Evolutionary conservation across 352 stramenopile species (phyloP).

Genomic region (Hyaloperonospora brassicae): DNA sequence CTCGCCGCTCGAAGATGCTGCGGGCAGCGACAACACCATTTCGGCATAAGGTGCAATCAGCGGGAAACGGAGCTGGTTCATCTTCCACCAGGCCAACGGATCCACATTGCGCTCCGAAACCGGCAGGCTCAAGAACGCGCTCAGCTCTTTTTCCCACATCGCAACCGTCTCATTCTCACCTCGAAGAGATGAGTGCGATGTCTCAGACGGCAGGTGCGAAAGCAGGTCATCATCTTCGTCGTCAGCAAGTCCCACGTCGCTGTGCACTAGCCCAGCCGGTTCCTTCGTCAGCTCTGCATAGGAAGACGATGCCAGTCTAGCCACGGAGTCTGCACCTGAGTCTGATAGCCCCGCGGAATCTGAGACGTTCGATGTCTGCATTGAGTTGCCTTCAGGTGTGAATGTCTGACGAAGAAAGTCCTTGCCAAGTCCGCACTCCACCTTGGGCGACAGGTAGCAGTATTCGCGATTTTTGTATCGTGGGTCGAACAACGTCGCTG

Average conservation of each 20-base stretch:
- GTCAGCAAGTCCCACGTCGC: constrained; percentile 25
- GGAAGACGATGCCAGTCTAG: constrained; percentile 17
- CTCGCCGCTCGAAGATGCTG: constrained; percentile 51
- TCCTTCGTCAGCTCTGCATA: constrained; percentile 30
- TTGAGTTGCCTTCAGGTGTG: constrained; percentile 22
- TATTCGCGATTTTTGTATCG: constrained; percentile 79
- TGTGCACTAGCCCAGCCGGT: constrained; percentile 7
- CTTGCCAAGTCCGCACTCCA: constrained; percentile 49
- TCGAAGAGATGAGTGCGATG: constrained; percentile 38
- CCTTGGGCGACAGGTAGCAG: constrained; percentile 54
- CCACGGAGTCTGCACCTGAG: constrained; percentile 13
- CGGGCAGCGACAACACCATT: constrained; percentile 61
- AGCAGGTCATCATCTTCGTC: constrained; percentile 73
- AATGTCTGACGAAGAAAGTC: constrained; percentile 51
- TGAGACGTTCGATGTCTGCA: constrained; percentile 16
- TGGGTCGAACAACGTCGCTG: constrained; percentile 66
- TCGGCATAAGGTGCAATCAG: constrained; percentile 70
- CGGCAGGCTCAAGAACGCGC: constrained; percentile 63
- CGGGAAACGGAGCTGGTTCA: constrained; percentile 70
- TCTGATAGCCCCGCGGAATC: constrained; percentile 11
- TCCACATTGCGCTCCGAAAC: constrained; percentile 67
- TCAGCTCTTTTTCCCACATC: constrained; percentile 71
- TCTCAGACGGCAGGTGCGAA: constrained; percentile 53
- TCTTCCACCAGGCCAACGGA: constrained; percentile 69
- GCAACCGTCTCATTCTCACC: constrained; percentile 43